phyloP scores from a whole-genome alignment of 176 grass and related monocot species.

The Phyllostachys edulis region DNA sequence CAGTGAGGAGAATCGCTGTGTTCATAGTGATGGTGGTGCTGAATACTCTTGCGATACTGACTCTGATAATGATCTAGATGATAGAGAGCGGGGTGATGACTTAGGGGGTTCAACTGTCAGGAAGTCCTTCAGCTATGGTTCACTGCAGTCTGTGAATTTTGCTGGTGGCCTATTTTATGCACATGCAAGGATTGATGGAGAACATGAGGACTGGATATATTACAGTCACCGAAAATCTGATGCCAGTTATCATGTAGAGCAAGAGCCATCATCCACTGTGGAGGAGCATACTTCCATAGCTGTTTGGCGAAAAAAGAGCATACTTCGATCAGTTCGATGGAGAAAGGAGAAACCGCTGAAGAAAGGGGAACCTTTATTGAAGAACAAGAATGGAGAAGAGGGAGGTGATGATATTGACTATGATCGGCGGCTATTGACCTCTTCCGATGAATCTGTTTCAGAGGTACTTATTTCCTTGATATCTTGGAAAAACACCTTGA shows the following conservation, averaged over 20 bases:
- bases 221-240: constrained; percentile 80
- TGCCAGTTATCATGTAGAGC: constrained; percentile 56
- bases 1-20: constrained; percentile 66
- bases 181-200: constrained; percentile 62
- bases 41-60: constrained; percentile 73
- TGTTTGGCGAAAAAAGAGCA: constrained; percentile 59
- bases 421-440: constrained; percentile 73
- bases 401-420: constrained; percentile 98
- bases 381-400: constrained; percentile 83
- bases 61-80: constrained; percentile 73
- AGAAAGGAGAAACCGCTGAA: constrained; percentile 78
- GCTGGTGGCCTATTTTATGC: constrained; percentile 52
- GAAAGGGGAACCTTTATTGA: constrained; percentile 94
- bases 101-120: constrained; percentile 53
- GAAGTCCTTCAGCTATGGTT: constrained; percentile 93
- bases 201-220: constrained; percentile 78
- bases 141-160: constrained; percentile 70
- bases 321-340: constrained; percentile 75
- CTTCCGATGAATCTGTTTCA: constrained; percentile 62
- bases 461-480: constrained; percentile 46
- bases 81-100: constrained; percentile 53
- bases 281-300: constrained; percentile 40
- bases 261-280: constrained; percentile 36
- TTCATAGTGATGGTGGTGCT: constrained; percentile 62
- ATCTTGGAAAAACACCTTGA: neutral